phyloP scores from a whole-genome alignment of 1,139 yeast genomes.

The Diutina rugosa region DNA sequence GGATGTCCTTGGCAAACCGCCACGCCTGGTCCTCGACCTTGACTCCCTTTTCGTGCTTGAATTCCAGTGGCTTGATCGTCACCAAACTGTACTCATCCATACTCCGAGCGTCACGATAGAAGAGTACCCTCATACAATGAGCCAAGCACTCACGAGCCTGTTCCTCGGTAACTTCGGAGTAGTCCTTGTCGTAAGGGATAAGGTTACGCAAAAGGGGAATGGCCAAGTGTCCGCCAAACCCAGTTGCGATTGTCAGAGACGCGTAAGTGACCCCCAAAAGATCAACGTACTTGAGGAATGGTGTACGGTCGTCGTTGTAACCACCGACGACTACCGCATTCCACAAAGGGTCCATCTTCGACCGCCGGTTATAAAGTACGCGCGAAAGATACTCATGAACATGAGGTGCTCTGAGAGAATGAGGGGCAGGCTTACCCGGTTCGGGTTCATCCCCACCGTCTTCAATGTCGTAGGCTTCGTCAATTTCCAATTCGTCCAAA shows the following conservation, averaged over 20 bases:
- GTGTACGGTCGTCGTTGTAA: conserved; percentile 49
- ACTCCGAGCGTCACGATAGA: conserved; percentile 93
- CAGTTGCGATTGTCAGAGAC: conserved; percentile 87
- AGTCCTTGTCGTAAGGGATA: conserved; percentile 71
- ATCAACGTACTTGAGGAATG: conserved; percentile 78
- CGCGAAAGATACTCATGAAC: conserved; percentile 80
- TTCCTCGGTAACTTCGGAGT: conserved; percentile 51
- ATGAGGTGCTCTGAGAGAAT: conserved; percentile 68
- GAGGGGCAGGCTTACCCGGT: conserved; percentile 9
- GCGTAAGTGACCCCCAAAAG: conserved; percentile 84
- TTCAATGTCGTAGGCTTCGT: conserved; percentile 69
- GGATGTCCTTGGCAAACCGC: conserved; percentile 81
- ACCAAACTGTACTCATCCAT: conserved; percentile 77
- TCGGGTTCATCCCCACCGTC: conserved; percentile 32
- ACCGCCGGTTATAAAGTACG: conserved; percentile 76
- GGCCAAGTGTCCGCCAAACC: conserved; percentile 93
- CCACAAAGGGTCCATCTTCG: conserved; percentile 95
- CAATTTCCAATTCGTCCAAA: conserved; percentile 61
- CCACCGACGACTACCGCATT: conserved; percentile 91
- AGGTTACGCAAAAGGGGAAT: conserved; percentile 80
- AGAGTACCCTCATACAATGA: conserved; percentile 88
- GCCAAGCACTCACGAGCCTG: conserved; percentile 65
- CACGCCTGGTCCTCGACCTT: conserved; percentile 71
- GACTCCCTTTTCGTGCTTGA: conserved; percentile 53
- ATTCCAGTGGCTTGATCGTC: conserved; percentile 38